These are phyloP conservation scores for Dothidotthia symphoricarpi DNA, from an alignment of 2,329 filamentous ascomycete genomes.

Conservation along the genomic window DNA sequence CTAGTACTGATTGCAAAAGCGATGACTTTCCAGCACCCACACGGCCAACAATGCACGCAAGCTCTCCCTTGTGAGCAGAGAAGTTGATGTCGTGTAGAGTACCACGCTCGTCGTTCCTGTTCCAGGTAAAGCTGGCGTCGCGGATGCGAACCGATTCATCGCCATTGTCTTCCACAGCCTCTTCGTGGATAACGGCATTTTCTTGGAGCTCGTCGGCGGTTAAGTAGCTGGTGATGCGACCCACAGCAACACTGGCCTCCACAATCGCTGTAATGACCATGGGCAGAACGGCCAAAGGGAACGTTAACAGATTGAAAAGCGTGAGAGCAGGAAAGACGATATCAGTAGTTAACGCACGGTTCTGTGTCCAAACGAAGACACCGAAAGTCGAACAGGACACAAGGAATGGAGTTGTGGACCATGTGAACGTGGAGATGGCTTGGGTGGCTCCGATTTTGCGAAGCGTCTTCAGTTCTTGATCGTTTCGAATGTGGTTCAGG, in stretches of 20 bases:
- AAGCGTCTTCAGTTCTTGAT: slow-evolving; percentile 90
- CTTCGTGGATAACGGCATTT: slow-evolving; percentile 72
- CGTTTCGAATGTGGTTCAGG: slow-evolving; percentile 92
- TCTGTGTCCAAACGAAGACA: slow-evolving; percentile 83
- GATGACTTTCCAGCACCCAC: slow-evolving; percentile 97
- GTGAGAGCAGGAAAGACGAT: slow-evolving; percentile 93
- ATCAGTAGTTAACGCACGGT: slow-evolving; percentile 81
- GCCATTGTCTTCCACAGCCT: slow-evolving; percentile 70
- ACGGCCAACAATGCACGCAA: slow-evolving; percentile 87
- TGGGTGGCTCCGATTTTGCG: slow-evolving; percentile 94
- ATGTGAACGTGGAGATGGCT: slow-evolving; percentile 94
- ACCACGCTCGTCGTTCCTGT: slow-evolving; percentile 68
- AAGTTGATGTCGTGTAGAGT: slow-evolving; percentile 83
- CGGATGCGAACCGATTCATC: slow-evolving; percentile 83
- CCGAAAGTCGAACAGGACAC: slow-evolving; percentile 96
- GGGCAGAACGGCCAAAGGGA: slow-evolving; percentile 87
- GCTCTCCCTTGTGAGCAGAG: slow-evolving; percentile 84
- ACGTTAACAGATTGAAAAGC: slow-evolving; percentile 93
- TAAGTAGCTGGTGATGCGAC: slow-evolving; percentile 80
- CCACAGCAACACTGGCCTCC: slow-evolving; percentile 89
- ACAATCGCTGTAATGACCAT: slow-evolving; percentile 98
- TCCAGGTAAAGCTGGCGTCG: slow-evolving; percentile 91
- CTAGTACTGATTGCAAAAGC: slow-evolving; percentile 80
- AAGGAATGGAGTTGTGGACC: slow-evolving; percentile 95
- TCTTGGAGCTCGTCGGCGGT: slow-evolving; percentile 84